A percentile compares a stretch with the other conserved stretches of the same genome.
Evolutionary conservation across 257 asterid genomes (phyloP).

Genomic region (Rubia yunnanensis): DNA sequence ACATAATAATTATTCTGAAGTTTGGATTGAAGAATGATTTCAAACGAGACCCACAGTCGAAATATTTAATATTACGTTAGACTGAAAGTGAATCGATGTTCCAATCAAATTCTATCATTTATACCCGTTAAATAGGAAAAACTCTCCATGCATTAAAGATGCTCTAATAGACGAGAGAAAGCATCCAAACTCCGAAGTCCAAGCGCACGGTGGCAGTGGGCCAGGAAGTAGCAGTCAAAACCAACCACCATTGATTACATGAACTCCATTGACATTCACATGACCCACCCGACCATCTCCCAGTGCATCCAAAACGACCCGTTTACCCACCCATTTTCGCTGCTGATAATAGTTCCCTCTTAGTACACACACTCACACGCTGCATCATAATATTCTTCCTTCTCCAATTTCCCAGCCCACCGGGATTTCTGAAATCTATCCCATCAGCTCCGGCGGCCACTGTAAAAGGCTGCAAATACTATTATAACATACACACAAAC

Average conservation of each 20-base stretch:
- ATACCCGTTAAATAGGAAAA: too few relatives aligned
- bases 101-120: too few relatives aligned
- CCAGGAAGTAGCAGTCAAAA: background rate
- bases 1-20: too few relatives aligned
- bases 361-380: background rate
- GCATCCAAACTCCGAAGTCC: constrained; percentile 6
- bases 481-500: background rate
- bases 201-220: constrained; percentile 14
- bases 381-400: background rate
- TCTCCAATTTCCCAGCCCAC: background rate
- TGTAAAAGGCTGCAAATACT: constrained; percentile 4
- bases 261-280: background rate
- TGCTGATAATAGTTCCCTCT: background rate
- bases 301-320: background rate
- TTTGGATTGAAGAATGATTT: too few relatives aligned
- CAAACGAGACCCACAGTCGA: too few relatives aligned
- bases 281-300: constrained; percentile 7
- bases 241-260: constrained; percentile 4
- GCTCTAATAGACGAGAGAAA: too few relatives aligned
- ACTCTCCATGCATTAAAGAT: too few relatives aligned
- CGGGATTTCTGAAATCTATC: background rate
- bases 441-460: constrained; percentile 13
- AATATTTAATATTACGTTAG: too few relatives aligned
- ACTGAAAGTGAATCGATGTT: too few relatives aligned
- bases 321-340: constrained; percentile 1